Conservation (phyloP, 306 rosid species). For the Castanea sativa region DNA sequence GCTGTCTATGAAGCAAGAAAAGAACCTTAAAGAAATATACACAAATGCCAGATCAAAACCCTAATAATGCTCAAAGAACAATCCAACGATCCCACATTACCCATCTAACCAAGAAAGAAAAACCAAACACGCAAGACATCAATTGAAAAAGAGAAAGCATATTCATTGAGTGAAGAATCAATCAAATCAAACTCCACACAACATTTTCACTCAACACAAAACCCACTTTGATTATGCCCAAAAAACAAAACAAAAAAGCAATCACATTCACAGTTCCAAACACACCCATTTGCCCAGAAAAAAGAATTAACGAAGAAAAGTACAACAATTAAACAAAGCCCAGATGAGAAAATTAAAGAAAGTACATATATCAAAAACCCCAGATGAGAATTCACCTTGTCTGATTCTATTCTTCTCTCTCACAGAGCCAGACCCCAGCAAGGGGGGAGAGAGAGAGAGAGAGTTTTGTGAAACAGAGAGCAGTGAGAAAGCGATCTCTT, state of each 20-base stretch:
- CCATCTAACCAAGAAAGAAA: conserved; percentile 29
- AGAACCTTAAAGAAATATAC: conserved; percentile 6
- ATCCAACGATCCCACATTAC: conserved; percentile 30
- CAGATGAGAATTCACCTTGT: conserved; percentile 39
- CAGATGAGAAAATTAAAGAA: conserved; percentile 17
- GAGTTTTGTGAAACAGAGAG: conserved; percentile 7
- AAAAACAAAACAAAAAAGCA: neutral
- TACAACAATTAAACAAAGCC: neutral
- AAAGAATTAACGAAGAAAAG: conserved; percentile 1
- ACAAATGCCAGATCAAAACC: conserved; percentile 36
- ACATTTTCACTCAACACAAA: neutral
- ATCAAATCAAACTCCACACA: neutral
- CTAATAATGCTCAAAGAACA: conserved; percentile 25
- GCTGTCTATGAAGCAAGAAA: conserved; percentile 17
- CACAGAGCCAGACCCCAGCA: conserved; percentile 17
- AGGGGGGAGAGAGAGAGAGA: conserved; percentile 21
- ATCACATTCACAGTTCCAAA: conserved; percentile 10
- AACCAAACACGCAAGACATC: conserved; percentile 5
- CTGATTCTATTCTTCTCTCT: conserved; percentile 14
- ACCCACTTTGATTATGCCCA: conserved; percentile 1
- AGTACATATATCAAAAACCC: conserved; percentile 7
- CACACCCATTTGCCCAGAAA: conserved; percentile 1
- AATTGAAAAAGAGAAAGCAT: conserved; percentile 17
- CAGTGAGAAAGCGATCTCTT: conserved; percentile 35
- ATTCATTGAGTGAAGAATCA: neutral